phyloP scores from a whole-genome alignment of 1,284 basidiomycete genomes.

The Athelia psychrophila region DNA sequence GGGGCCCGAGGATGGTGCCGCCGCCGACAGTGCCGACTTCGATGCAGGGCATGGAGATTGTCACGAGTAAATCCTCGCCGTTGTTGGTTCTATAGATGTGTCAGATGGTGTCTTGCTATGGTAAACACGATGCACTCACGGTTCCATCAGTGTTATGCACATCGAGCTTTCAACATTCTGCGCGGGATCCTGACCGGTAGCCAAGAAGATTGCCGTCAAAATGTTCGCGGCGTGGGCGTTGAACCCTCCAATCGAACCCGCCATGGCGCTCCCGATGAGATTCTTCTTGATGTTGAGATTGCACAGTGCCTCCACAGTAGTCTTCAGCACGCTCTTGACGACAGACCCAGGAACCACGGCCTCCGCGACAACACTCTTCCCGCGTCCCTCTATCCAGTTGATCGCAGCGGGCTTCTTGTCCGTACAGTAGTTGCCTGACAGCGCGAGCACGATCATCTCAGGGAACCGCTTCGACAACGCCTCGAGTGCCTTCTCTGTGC shows the following conservation, averaged over 20 bases:
- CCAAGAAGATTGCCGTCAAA: conserved; percentile 92
- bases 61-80: conserved; percentile 89
- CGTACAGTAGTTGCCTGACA: conserved; percentile 98
- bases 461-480: conserved; percentile 83
- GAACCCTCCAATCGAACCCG: conserved; percentile 94
- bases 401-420: conserved; percentile 99
- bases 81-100: conserved; percentile 66
- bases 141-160: conserved; percentile 99
- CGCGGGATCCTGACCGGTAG: conserved; percentile 98
- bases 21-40: conserved; percentile 97
- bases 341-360: conserved; percentile 88
- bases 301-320: conserved; percentile 87
- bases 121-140: conserved; percentile 53
- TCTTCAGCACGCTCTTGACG: conserved; percentile 93
- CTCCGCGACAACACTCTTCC: conserved; percentile 97
- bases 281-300: conserved; percentile 99
- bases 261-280: conserved; percentile 96
- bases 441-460: conserved; percentile 89
- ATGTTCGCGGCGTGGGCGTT: conserved; percentile 99
- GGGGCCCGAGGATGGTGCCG: conserved; percentile 88
- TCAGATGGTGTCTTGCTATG: conserved; percentile 1
- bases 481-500: conserved; percentile 92
- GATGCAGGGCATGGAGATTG: conserved; percentile 93
- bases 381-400: conserved; percentile 99
- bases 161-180: conserved; percentile 99